phyloP scores from a whole-genome alignment of 192 early-diverging fungal species.

The Geranomyces michiganensis region DNA sequence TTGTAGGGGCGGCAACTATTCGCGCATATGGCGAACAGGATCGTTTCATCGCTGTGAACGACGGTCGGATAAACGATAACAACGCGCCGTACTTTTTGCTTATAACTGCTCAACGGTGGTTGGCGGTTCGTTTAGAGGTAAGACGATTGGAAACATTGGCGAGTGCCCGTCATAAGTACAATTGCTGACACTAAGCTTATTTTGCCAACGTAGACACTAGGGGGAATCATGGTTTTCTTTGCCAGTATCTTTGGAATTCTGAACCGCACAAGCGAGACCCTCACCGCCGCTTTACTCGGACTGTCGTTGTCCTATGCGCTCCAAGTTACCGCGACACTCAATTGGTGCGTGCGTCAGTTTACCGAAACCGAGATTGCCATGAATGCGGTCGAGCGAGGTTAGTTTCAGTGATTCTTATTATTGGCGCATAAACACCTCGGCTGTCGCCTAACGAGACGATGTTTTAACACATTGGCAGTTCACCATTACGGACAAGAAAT shows the following conservation, averaged over 20 bases:
- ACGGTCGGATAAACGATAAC: slow-evolving; percentile 69
- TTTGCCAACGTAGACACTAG: slow-evolving; percentile 60
- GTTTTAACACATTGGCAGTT: too few relatives aligned
- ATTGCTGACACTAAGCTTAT: too few relatives aligned
- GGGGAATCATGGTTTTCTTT: slow-evolving; percentile 73
- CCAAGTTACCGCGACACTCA: slow-evolving; percentile 76
- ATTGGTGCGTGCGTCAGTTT: slow-evolving; percentile 78
- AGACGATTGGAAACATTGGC: too few relatives aligned
- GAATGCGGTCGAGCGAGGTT: slow-evolving; percentile 59
- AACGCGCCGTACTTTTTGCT: slow-evolving; percentile 80
- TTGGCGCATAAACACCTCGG: too few relatives aligned
- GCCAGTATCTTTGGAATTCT: slow-evolving; percentile 75
- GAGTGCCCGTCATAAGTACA: too few relatives aligned
- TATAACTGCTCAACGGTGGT: slow-evolving; percentile 69
- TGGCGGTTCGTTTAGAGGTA: slow-evolving; percentile 74
- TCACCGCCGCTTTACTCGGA: slow-evolving; percentile 74
- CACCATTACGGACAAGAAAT: slow-evolving; percentile 49
- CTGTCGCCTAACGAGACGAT: too few relatives aligned
- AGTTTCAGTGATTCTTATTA: too few relatives aligned
- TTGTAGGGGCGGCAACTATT: slow-evolving; percentile 83
- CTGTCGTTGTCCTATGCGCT: slow-evolving; percentile 81
- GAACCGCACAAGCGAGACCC: slow-evolving; percentile 39
- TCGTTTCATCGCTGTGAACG: slow-evolving; percentile 74
- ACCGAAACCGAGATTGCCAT: slow-evolving; percentile 59
- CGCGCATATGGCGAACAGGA: slow-evolving; percentile 81